phyloP scores from a whole-genome alignment of 169 alveolate genomes.

The Eimeria praecox region DNA sequence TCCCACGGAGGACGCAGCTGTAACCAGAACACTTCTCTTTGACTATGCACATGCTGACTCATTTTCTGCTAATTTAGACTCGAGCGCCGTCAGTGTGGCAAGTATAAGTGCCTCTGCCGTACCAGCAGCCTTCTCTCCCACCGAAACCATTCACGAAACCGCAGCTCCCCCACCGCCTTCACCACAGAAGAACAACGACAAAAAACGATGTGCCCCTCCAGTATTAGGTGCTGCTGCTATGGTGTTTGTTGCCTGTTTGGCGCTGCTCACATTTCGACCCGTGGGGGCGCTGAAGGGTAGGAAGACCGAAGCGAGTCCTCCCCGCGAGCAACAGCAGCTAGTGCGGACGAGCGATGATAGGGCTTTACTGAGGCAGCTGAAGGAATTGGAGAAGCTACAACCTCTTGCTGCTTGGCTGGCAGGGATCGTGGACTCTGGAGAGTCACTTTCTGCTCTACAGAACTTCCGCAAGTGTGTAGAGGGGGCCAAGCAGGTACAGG shows the following conservation, averaged over 20 bases:
- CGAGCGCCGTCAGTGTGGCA: not conserved
- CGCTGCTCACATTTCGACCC: not conserved
- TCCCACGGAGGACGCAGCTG: not conserved
- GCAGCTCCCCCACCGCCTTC: not conserved
- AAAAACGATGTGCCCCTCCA: not conserved
- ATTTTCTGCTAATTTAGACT: not conserved
- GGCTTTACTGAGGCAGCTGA: not conserved
- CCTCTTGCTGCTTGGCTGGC: not conserved
- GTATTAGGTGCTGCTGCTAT: not conserved
- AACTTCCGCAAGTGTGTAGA: not conserved
- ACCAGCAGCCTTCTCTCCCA: not conserved
- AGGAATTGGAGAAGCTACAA: not conserved
- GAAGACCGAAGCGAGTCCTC: not conserved
- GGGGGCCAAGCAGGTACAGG: not conserved
- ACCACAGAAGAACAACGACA: not conserved
- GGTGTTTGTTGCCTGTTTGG: not conserved
- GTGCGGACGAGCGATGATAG: not conserved
- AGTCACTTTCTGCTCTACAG: not conserved
- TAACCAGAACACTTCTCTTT: not conserved
- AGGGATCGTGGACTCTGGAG: not conserved
- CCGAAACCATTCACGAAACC: not conserved
- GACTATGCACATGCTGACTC: not conserved
- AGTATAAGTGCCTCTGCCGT: not conserved
- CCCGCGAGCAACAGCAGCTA: not conserved
- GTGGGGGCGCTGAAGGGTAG: not conserved